Evolutionary conservation across 2,329 filamentous ascomycete species (phyloP).

Genomic region (Penicillium fuscoglaucum): DNA sequence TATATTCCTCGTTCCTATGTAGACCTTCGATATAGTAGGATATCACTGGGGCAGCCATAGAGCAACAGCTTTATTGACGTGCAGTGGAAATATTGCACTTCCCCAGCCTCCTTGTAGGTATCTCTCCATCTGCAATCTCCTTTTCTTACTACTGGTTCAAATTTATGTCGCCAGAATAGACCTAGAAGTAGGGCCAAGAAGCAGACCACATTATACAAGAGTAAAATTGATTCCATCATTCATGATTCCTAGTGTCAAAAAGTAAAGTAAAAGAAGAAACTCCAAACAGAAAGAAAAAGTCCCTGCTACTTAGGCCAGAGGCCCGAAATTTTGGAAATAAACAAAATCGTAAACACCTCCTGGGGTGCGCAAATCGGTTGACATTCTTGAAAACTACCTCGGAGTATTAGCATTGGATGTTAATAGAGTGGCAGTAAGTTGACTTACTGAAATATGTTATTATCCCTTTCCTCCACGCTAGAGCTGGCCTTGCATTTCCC

Average conservation of each 20-base stretch:
- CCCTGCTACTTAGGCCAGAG: constrained; percentile 8
- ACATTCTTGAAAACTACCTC: constrained; percentile 18
- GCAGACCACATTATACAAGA: neutral
- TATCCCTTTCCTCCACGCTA: constrained; percentile 43
- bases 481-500: constrained; percentile 18
- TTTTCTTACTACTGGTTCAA: too few species aligned
- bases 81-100: neutral
- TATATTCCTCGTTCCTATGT: neutral
- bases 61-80: neutral
- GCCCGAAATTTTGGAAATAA: constrained; percentile 14
- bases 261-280: constrained; percentile 15
- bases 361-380: constrained; percentile 12
- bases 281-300: neutral
- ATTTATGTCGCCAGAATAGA: neutral
- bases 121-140: neutral
- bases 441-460: constrained; percentile 23
- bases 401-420: neutral
- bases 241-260: constrained; percentile 19
- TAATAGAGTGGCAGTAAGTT: constrained; percentile 15
- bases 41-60: too few species aligned
- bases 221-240: constrained; percentile 20
- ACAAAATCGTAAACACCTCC: constrained; percentile 18
- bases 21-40: neutral
- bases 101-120: neutral
- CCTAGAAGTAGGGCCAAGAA: too few species aligned